Evolutionary conservation across 1,139 yeast genomes (phyloP).

Genomic region (Arxiozyma slooffiae): DNA sequence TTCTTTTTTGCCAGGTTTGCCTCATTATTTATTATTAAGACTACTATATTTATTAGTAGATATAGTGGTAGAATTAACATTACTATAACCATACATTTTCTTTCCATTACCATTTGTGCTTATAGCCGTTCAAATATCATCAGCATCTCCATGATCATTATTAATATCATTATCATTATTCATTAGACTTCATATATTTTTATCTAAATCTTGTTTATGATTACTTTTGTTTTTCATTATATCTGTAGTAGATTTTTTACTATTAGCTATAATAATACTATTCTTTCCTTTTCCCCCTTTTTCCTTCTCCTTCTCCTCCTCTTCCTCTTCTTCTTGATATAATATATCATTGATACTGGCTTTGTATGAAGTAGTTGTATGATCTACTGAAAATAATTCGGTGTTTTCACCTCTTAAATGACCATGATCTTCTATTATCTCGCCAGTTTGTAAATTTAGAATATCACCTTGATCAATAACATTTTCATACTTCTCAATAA

Average conservation of each 20-base stretch:
- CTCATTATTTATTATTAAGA: too few species aligned
- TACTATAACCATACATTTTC: background rate
- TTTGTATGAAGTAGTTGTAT: conserved; percentile 11
- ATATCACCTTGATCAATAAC: conserved; percentile 57
- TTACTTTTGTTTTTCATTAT: too few species aligned
- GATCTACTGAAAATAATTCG: background rate
- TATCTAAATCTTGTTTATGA: background rate
- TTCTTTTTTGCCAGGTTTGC: too few species aligned
- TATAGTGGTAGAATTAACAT: background rate
- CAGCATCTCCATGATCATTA: background rate
- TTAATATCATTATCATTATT: conserved; percentile 9
- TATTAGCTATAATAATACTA: background rate
- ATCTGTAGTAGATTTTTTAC: background rate
- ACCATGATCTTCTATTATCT: conserved; percentile 52
- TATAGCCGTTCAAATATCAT: conserved; percentile 9
- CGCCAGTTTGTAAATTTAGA: conserved; percentile 53
- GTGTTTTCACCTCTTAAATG: conserved; percentile 37
- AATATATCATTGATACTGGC: conserved; percentile 20
- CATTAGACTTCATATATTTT: conserved; percentile 3
- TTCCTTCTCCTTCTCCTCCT: conserved; percentile 5
- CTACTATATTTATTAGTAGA: too few species aligned
- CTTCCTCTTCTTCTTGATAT: conserved; percentile 9
- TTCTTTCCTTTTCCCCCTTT: background rate
- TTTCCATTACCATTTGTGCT: background rate
- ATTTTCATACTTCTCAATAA: conserved; percentile 44